Percentiles rank a stretch among this genome's conserved stretches.
Evolutionary conservation across 2,329 filamentous ascomycete species (phyloP).

Genomic region (Fusarium camptoceras): DNA sequence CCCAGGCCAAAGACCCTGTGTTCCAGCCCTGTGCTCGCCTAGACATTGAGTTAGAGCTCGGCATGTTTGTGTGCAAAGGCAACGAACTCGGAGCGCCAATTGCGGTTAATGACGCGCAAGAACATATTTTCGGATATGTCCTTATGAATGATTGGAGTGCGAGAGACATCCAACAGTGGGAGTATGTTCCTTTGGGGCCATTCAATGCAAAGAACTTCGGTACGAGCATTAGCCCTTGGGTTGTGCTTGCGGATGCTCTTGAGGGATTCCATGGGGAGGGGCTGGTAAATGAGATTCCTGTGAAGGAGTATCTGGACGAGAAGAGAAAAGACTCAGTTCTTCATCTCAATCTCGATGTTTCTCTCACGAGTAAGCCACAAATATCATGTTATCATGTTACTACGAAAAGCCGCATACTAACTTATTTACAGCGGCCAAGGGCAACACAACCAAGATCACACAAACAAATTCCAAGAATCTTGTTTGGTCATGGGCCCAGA

Average conservation of each 20-base stretch:
- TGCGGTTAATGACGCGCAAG: slow-evolving; percentile 71
- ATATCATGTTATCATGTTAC: no score
- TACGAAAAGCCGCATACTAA: no score
- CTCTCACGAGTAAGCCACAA: slow-evolving; percentile 56
- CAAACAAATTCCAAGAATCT: slow-evolving; percentile 59
- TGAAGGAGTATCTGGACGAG: slow-evolving; percentile 66
- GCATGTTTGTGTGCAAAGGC: slow-evolving; percentile 75
- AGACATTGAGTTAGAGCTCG: slow-evolving; percentile 83
- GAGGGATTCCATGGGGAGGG: slow-evolving; percentile 44
- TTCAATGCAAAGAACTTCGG: slow-evolving; percentile 72
- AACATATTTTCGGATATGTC: slow-evolving; percentile 77
- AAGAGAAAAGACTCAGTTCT: slow-evolving; percentile 53
- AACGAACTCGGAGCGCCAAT: slow-evolving; percentile 76
- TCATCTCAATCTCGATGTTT: slow-evolving; percentile 54
- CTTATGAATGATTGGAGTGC: slow-evolving; percentile 75
- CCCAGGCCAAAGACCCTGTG: slow-evolving; percentile 62
- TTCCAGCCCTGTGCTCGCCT: slow-evolving; percentile 70
- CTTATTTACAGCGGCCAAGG: slow-evolving; percentile 43
- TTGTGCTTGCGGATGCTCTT: slow-evolving; percentile 70
- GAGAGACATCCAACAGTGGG: slow-evolving; percentile 70
- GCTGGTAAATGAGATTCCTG: slow-evolving; percentile 47
- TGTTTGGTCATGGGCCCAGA: slow-evolving; percentile 85
- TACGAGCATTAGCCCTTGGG: slow-evolving; percentile 71
- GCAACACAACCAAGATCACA: slow-evolving; percentile 47
- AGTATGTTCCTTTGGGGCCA: slow-evolving; percentile 72